These are phyloP conservation scores for Lachnellula cervina DNA, from an alignment of 2,329 filamentous ascomycete species.

Conservation along the genomic window DNA sequence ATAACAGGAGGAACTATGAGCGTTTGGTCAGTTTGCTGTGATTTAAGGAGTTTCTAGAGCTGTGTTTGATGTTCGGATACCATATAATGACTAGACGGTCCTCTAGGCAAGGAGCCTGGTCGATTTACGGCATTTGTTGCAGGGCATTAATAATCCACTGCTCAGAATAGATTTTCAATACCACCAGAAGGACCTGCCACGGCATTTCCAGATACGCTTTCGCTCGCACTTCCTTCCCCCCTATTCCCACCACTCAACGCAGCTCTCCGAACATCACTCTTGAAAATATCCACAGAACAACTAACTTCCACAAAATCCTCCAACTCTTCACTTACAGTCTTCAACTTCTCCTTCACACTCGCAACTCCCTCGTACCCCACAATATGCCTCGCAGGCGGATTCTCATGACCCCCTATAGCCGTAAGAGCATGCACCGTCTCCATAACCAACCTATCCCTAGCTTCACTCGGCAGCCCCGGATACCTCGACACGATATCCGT, in stretches of 20 bases:
- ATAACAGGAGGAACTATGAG: too few species aligned
- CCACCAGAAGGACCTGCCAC: not conserved
- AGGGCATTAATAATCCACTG: too few species aligned
- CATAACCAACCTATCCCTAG: conserved; percentile 69
- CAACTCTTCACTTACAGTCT: conserved; percentile 91
- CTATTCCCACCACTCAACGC: conserved; percentile 20
- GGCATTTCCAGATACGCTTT: not conserved
- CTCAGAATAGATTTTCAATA: too few species aligned
- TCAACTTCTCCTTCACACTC: conserved; percentile 91
- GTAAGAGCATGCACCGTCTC: conserved; percentile 90
- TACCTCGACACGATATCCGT: conserved; percentile 58
- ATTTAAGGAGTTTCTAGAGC: too few species aligned
- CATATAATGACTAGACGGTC: too few species aligned
- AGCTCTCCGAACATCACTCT: conserved; percentile 28
- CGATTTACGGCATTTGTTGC: not conserved
- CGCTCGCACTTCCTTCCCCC: conserved; percentile 10
- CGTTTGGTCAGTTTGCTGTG: too few species aligned
- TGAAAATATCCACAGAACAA: conserved; percentile 34
- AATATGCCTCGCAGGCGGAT: conserved; percentile 89
- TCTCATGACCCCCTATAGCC: conserved; percentile 91
- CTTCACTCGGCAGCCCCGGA: conserved; percentile 62
- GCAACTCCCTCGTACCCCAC: conserved; percentile 84
- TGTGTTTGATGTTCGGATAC: too few species aligned
- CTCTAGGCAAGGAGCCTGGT: not conserved
- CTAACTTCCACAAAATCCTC: conserved; percentile 95